Percentiles rank a stretch among this genome's conserved stretches.
These are phyloP conservation scores for Amoeboaphelidium protococcarum DNA, from an alignment of 371 early-diverging fungal species.

Conservation along the genomic window DNA sequence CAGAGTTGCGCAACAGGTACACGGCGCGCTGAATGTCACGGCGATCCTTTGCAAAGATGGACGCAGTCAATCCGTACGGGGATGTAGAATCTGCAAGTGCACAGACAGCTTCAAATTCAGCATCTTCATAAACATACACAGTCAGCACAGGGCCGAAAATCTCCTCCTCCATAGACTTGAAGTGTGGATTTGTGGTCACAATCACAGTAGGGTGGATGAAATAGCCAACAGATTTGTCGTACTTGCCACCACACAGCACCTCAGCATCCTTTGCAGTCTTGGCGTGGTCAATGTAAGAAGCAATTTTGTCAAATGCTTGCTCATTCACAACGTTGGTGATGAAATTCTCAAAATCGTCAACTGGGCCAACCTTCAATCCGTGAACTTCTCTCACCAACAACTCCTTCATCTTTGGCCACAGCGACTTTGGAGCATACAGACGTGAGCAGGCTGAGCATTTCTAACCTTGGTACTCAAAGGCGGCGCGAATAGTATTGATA, in stretches of 20 bases:
- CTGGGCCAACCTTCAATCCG: slow-evolving; percentile 57
- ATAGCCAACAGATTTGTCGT: slow-evolving; percentile 63
- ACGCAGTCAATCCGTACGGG: slow-evolving; percentile 66
- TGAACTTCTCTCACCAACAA: slow-evolving; percentile 30
- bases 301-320: slow-evolving; percentile 77
- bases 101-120: slow-evolving; percentile 35
- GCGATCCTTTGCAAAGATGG: slow-evolving; percentile 65
- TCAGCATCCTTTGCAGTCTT: slow-evolving; percentile 14
- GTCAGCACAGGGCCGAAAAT: slow-evolving; percentile 95
- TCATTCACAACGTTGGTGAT: slow-evolving; percentile 61
- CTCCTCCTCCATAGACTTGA: slow-evolving; percentile 72
- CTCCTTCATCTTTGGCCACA: slow-evolving; percentile 44
- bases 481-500: slow-evolving; percentile 61
- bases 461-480: slow-evolving; percentile 91
- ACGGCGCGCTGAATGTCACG: slow-evolving; percentile 37
- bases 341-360: slow-evolving; percentile 24
- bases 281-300: slow-evolving; percentile 49
- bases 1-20: slow-evolving; percentile 53
- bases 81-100: slow-evolving; percentile 52
- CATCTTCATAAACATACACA: slow-evolving; percentile 63
- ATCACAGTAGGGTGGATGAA: slow-evolving; percentile 76
- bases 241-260: slow-evolving; percentile 52
- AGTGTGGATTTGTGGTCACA: slow-evolving; percentile 49
- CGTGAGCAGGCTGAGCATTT: slow-evolving; percentile 89
- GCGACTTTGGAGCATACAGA: slow-evolving; percentile 59